These are phyloP conservation scores for Saccharomycopsis phalli DNA, from an alignment of 1,139 yeast genomes.

Conservation along the genomic window DNA sequence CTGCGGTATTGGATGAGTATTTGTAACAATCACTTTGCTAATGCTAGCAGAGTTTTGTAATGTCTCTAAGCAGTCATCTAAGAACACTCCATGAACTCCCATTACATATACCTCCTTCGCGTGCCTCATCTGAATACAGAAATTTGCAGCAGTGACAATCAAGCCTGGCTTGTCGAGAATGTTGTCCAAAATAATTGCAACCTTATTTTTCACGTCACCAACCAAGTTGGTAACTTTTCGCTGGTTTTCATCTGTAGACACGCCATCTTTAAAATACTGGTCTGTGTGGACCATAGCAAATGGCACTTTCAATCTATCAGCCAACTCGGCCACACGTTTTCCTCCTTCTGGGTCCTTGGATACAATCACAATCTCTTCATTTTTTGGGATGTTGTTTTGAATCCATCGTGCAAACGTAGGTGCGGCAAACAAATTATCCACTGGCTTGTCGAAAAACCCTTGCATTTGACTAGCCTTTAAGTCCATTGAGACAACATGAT, in stretches of 20 bases:
- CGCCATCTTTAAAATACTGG: slow-evolving; percentile 50
- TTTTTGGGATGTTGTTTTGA: slow-evolving; percentile 77
- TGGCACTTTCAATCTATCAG: slow-evolving; percentile 88
- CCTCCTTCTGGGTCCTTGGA: slow-evolving; percentile 99
- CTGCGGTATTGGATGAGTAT: slow-evolving; percentile 80
- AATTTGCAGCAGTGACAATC: slow-evolving; percentile 96
- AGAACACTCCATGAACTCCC: slow-evolving; percentile 93
- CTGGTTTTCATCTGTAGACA: slow-evolving; percentile 53
- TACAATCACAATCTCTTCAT: slow-evolving; percentile 80
- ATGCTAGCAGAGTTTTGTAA: slow-evolving; percentile 73
- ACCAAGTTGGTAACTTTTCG: slow-evolving; percentile 92
- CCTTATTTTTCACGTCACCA: slow-evolving; percentile 86
- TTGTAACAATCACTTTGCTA: slow-evolving; percentile 84
- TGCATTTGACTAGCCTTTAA: slow-evolving; percentile 98
- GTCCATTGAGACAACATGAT: slow-evolving; percentile 97
- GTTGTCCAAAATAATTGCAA: slow-evolving; percentile 92
- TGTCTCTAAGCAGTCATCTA: slow-evolving; percentile 75
- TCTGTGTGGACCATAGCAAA: slow-evolving; percentile 87
- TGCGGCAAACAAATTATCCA: slow-evolving; percentile 91
- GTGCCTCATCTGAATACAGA: slow-evolving; percentile 88
- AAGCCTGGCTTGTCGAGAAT: slow-evolving; percentile 94
- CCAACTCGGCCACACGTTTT: slow-evolving; percentile 92
- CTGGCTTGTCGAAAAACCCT: slow-evolving; percentile 96
- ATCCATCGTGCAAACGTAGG: slow-evolving; percentile 97
- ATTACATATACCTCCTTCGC: slow-evolving; percentile 84